Evolutionary conservation across 2,329 filamentous ascomycete genomes (phyloP), one percentile per base, ranked within the genome.

Genomic region (Coniosporium tulheliwenetii): DNA sequence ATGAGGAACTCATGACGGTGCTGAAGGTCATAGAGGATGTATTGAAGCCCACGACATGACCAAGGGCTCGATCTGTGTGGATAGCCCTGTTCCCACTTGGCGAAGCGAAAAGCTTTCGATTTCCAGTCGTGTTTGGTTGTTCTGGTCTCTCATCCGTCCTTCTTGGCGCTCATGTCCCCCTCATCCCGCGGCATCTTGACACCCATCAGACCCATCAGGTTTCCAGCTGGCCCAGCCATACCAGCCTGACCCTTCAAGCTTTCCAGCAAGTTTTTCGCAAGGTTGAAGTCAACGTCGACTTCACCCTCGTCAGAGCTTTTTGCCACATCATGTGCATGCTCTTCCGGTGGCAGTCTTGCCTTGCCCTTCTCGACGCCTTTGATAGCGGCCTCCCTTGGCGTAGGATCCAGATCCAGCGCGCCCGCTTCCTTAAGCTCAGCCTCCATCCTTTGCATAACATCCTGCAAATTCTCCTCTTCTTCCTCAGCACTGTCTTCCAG

Each of bases 161-260:
- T 26, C 19, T 26, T 26, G 19, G 19, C 19, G 3, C 19, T 26
- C 19, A 26, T 26, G 19, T 75, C 71, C 19, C 73, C 77, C 44
- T 89, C 85, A 52, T 93, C 85, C 44, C 82, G 71, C 0, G 89
- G 89, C 44, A 95, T 66, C 34, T 75, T 71, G 48, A 95, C 67
- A 0, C 86, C 86, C 79, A 96, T 81, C 63, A 93, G 73, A 5
- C 79, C 80, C 52, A 98, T 70, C 44, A 98, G 65, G 55, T 95
- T 96, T 1, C 87, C 79, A 2, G 83, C 82, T 1, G 91, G 91
- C 0, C 91, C 91, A 30, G 85, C 70, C 66, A 81, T 75, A 10
- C 91, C 91, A 13, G 70, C 85, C 58, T 96, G 89, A 12, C 83
- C 80, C 55, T 93, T 93, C 61, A 98, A 87, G 51, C 85, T 89